Evolutionary conservation across 192 early-diverging fungal genomes (phyloP).

Genomic region (Umbelopsis isabellina): DNA sequence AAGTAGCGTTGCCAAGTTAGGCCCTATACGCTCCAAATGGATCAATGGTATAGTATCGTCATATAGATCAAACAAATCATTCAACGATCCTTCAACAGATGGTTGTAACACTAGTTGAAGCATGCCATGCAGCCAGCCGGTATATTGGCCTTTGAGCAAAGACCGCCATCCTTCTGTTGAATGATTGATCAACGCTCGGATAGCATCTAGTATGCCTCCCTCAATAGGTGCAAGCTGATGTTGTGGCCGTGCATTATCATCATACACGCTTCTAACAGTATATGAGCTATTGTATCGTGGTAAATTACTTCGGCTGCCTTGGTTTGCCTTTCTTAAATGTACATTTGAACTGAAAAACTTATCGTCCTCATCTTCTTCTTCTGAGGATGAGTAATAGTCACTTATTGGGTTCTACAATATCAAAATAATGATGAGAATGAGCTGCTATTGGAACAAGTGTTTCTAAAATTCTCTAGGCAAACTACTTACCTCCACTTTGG

Average conservation of each 20-base stretch:
- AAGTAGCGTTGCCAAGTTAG: slow-evolving; percentile 69
- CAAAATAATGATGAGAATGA: neutral
- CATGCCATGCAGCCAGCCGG: slow-evolving; percentile 75
- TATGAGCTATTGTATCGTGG: slow-evolving; percentile 13
- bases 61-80: slow-evolving; percentile 85
- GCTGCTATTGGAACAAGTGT: neutral
- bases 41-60: slow-evolving; percentile 77
- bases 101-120: slow-evolving; percentile 74
- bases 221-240: slow-evolving; percentile 66
- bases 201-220: slow-evolving; percentile 52
- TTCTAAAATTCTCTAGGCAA: neutral
- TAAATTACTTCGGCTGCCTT: neutral
- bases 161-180: slow-evolving; percentile 65
- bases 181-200: slow-evolving; percentile 56
- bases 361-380: slow-evolving; percentile 32
- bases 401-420: neutral
- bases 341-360: slow-evolving; percentile 37
- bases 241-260: slow-evolving; percentile 53
- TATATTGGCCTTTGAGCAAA: slow-evolving; percentile 64
- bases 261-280: slow-evolving; percentile 41
- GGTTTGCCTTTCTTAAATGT: slow-evolving; percentile 12
- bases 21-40: slow-evolving; percentile 56
- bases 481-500: slow-evolving; percentile 37
- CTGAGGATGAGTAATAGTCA: slow-evolving; percentile 9
- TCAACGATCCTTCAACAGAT: slow-evolving; percentile 78